Percentiles rank a stretch among this genome's conserved stretches.
Conservation (phyloP, 345 rosid genomes). For the Eucalyptus tenuipes region DNA sequence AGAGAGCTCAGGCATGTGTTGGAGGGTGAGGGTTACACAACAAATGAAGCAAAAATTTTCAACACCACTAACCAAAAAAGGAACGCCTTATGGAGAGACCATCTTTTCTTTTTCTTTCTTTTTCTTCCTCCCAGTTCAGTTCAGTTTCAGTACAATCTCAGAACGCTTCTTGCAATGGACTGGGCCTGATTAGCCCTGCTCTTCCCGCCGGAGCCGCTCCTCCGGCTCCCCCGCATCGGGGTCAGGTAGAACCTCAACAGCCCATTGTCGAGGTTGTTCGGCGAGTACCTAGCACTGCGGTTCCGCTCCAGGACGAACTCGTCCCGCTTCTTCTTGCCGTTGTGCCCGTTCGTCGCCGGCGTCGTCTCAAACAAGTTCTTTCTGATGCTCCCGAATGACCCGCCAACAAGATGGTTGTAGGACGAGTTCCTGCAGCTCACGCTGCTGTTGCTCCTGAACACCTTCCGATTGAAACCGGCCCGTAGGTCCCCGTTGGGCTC, state of each 20-base stretch:
- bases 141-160: constrained; percentile 54
- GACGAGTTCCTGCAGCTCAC: constrained; percentile 82
- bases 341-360: constrained; percentile 4
- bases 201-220: constrained; percentile 46
- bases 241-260: constrained; percentile 70
- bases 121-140: neutral
- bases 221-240: constrained; percentile 58
- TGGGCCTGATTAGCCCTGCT: constrained; percentile 51
- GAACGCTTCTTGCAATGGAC: constrained; percentile 58
- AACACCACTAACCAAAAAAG: neutral
- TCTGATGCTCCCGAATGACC: constrained; percentile 31
- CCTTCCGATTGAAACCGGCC: constrained; percentile 59
- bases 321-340: constrained; percentile 46
- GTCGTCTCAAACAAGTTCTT: constrained; percentile 41
- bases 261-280: constrained; percentile 54
- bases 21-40: neutral
- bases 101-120: neutral
- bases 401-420: constrained; percentile 18
- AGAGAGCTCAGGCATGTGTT: neutral
- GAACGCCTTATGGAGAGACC: neutral
- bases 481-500: constrained; percentile 28
- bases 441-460: constrained; percentile 87
- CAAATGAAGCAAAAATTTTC: constrained; percentile 1
- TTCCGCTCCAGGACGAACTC: constrained; percentile 58
- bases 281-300: constrained; percentile 78